Evolutionary conservation across 805 yeast species (phyloP).

Genomic region (Lipomyces mesembrius): DNA sequence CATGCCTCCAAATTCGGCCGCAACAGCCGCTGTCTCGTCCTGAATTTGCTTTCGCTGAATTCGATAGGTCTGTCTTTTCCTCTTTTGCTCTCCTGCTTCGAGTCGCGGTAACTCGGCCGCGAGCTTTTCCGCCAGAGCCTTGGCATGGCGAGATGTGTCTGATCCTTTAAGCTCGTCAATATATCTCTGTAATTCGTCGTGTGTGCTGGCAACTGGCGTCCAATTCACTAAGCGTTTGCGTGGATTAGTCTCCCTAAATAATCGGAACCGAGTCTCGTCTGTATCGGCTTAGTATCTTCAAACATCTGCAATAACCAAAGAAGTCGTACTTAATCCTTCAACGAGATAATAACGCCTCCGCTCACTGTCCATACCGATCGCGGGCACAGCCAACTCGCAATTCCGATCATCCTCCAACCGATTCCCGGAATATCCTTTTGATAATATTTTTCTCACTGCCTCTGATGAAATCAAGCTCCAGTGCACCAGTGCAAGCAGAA

Average conservation of each 20-base stretch:
- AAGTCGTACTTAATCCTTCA: slow-evolving; percentile 37
- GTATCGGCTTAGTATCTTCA: slow-evolving; percentile 12
- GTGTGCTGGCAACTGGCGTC: slow-evolving; percentile 45
- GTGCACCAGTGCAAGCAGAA: slow-evolving; percentile 43
- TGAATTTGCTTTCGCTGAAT: slow-evolving; percentile 20
- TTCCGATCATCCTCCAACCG: slow-evolving; percentile 27
- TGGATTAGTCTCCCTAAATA: slow-evolving; percentile 45
- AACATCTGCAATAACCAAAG: background rate
- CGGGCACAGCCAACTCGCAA: slow-evolving; percentile 28
- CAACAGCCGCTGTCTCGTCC: slow-evolving; percentile 25
- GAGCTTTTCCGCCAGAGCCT: slow-evolving; percentile 20
- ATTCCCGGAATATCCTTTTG: slow-evolving; percentile 16
- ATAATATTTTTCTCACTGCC: slow-evolving; percentile 36
- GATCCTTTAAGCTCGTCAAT: slow-evolving; percentile 17
- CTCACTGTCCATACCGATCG: slow-evolving; percentile 39
- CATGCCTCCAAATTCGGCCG: slow-evolving; percentile 41
- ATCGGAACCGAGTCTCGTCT: slow-evolving; percentile 45
- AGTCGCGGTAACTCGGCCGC: slow-evolving; percentile 24
- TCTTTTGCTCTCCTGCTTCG: slow-evolving; percentile 33
- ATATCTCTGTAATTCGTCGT: slow-evolving; percentile 40
- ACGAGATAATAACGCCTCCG: slow-evolving; percentile 39
- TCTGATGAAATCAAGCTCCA: slow-evolving; percentile 46
- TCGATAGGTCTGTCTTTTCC: slow-evolving; percentile 22
- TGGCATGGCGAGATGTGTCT: slow-evolving; percentile 23
- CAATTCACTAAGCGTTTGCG: slow-evolving; percentile 43